Percentiles rank a stretch among this genome's conserved stretches.
Evolutionary conservation across 1,284 basidiomycete species (phyloP).

Genomic region (Rhodotorula sp.): DNA sequence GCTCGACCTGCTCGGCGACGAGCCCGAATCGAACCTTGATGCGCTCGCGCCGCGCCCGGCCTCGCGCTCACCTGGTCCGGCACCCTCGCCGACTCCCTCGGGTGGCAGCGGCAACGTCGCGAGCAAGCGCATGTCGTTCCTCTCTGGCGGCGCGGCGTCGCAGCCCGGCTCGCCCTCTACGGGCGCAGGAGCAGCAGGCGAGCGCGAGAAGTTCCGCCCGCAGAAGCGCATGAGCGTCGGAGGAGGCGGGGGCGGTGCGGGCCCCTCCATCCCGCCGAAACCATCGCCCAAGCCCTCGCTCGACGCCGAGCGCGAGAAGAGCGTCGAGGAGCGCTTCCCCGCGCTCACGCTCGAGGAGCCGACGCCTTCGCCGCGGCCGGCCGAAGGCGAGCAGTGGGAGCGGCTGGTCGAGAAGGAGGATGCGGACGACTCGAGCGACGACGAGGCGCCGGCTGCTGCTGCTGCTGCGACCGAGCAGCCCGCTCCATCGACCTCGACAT

Average conservation of each 20-base stretch:
- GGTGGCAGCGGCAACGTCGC: not conserved
- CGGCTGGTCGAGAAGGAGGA: constrained; percentile 36
- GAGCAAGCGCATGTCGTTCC: constrained; percentile 23
- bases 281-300: not conserved
- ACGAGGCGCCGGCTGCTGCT: constrained; percentile 25
- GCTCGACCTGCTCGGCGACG: constrained; percentile 40
- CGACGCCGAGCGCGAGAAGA: not conserved
- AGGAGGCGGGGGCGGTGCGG: too few species aligned
- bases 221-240: constrained; percentile 10
- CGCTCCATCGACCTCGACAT: constrained; percentile 5
- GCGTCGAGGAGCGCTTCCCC: constrained; percentile 23
- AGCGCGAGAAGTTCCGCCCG: constrained; percentile 39
- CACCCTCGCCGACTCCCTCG: not conserved
- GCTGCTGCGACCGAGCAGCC: not conserved
- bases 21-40: constrained; percentile 21
- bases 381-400: constrained; percentile 20
- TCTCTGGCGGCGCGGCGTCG: not conserved
- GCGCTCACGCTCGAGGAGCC: constrained; percentile 13
- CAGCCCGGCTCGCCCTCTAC: not conserved
- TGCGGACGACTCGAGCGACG: constrained; percentile 38
- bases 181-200: not conserved
- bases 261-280: not conserved
- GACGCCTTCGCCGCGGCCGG: not conserved
- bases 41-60: constrained; percentile 8
- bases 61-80: not conserved